These are phyloP conservation scores for Lichtheimia corymbifera DNA, from an alignment of 371 early-diverging fungal genomes.

Conservation along the genomic window DNA sequence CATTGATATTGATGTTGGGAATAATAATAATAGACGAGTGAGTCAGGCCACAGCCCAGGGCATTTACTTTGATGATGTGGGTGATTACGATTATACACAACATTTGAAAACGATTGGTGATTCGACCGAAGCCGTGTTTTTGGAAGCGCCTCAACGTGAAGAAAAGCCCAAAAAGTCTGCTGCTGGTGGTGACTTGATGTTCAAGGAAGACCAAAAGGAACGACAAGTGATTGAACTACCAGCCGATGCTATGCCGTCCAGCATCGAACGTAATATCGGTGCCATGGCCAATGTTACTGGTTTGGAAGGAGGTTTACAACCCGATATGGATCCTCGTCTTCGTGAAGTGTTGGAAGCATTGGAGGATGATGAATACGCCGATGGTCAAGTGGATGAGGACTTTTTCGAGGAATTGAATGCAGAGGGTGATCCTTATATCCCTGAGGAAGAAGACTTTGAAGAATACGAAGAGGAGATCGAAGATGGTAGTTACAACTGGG, in stretches of 20 bases:
- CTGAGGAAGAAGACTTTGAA: conserved; percentile 46
- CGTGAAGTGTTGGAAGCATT: conserved; percentile 90
- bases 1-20: not conserved
- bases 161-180: conserved; percentile 31
- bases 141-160: conserved; percentile 64
- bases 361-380: conserved; percentile 86
- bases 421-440: conserved; percentile 46
- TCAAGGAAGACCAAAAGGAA: conserved; percentile 27
- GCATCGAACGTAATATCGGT: conserved; percentile 54
- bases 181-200: conserved; percentile 12
- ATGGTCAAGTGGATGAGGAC: conserved; percentile 72
- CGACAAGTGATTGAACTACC: conserved; percentile 64
- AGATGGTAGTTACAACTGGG: conserved; percentile 58
- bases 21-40: conserved; percentile 45
- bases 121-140: conserved; percentile 74
- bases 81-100: conserved; percentile 89
- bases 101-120: conserved; percentile 88
- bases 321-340: conserved; percentile 76
- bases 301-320: conserved; percentile 66
- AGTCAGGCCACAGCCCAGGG: conserved; percentile 84
- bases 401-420: conserved; percentile 72
- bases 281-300: conserved; percentile 44
- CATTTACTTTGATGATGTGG: conserved; percentile 81
- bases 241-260: conserved; percentile 73
- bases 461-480: conserved; percentile 54